Evolutionary conservation across 139 green algal species (phyloP), one percentile per base, ranked within the genome.

Genomic region (Chara braunii): DNA sequence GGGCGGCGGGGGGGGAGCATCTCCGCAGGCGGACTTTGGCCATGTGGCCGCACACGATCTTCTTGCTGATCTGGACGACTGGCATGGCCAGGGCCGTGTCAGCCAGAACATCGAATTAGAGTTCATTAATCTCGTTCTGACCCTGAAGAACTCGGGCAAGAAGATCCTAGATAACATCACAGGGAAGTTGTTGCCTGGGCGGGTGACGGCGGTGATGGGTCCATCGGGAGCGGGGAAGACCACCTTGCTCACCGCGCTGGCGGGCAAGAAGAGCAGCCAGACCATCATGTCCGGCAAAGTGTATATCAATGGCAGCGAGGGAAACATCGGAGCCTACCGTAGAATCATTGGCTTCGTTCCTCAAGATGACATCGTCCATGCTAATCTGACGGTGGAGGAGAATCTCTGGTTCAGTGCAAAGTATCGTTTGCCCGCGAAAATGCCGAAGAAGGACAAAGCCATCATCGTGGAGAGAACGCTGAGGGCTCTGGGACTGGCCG

Each of bases 341-440:
- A 32, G 26, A n/a, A 72, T 72, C 11, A 45, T 66, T 14, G 62
- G 62, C 4, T 72, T 45, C 37, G 62, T 72, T 29, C 62, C 62
- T 3, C 54, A 68, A 51, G 62, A 71, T 35, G 54, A 70, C 62
- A 70, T 58, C 51, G 8, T 71, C 22, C 51, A 68, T 22, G 62
- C 9, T 12, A 57, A 70, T n/a, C 34, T 71, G 26, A 71, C 62
- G 4, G 51, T 71, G 22, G 51, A 54, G 24, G 62, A 71, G 51
- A 70, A 71, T 51, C 51, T 71, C 30, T 71, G 23, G 51, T 71
- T 68, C 51, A 71, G 62, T 29, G 54, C 62, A 50, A 68, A 22
- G 33, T 71, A 60, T 33, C 43, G 62, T 18, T 68, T 57, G 48
- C 48, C 48, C 11, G 9, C 8, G 12, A 11, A 29, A 9, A 57